These are phyloP conservation scores for Cordyceps militaris DNA, from an alignment of 2,329 filamentous ascomycete species.

Conservation along the genomic window DNA sequence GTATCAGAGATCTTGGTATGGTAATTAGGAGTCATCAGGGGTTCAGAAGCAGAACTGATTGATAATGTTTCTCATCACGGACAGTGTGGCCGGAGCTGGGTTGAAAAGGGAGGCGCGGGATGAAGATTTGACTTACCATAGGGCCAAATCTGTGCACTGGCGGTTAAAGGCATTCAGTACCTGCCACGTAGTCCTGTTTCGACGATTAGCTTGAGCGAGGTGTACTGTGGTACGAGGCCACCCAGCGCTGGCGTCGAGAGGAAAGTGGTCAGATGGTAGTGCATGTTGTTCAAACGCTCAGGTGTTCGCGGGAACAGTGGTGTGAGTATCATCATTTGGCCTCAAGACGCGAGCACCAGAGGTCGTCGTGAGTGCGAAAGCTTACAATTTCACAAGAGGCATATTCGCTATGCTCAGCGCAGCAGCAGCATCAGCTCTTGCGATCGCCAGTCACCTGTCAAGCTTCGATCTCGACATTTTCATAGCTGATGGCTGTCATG, in stretches of 20 bases:
- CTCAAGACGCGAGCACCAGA: constrained; percentile 3
- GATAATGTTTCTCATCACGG: constrained; percentile 57
- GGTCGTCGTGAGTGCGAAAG: constrained; percentile 10
- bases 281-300: constrained; percentile 64
- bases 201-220: background rate
- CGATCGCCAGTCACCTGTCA: background rate
- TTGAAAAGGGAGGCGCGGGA: background rate
- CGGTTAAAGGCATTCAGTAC: background rate
- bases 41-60: constrained; percentile 74
- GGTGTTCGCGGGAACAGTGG: constrained; percentile 55
- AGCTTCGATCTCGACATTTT: background rate
- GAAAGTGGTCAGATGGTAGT: constrained; percentile 60
- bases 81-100: constrained; percentile 19
- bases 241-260: constrained; percentile 6
- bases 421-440: background rate
- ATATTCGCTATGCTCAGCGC: background rate
- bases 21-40: constrained; percentile 59
- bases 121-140: constrained; percentile 5
- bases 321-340: constrained; percentile 46
- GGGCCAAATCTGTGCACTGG: background rate
- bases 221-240: background rate
- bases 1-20: constrained; percentile 56
- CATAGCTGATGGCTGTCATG: background rate
- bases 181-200: background rate
- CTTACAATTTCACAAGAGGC: background rate